Base-by-base conservation (phyloP, 139 green algal genomes). In the Chlamydomonas urium region DNA sequence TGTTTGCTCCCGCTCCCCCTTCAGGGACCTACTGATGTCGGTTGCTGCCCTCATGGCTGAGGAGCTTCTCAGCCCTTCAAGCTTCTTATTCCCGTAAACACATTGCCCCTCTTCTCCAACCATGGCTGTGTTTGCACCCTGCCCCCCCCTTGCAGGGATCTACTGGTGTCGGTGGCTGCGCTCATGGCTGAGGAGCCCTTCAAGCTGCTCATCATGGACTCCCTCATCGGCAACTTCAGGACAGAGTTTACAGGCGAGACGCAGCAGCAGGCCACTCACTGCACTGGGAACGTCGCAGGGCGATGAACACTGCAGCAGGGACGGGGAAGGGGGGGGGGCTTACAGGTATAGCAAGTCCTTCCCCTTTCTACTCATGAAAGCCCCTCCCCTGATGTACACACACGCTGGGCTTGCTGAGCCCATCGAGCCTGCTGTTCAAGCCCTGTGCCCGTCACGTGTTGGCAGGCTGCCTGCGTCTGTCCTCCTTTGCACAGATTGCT, bases 191-290 rank as follows among this genome's bases (percentile, higher is more conserved):
- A 85, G 53, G 76, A 94, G 83, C 86, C 73, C 2, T 97, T 96
- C 85, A 85, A 83, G 66, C 76, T 96, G 61, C 79, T 95, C 38
- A 86, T 97, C 47, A 85, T 98, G 57, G 94, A 98, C 83, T 87
- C 65, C 45, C 87, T 98, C 63, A 97, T 86, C 17, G 83, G 81
- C 19, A 84, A 91, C 71, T 90, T 97, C 79, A 78, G 93, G 2
- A 79, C 82, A 8, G 93, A 99, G 77, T 99, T 67, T 67, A 6
- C 21, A 42, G 60, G 60, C 42, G 53, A 62, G 53, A 50, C 8
- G 14, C 14, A 50, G 14, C 14, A 50, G n/a, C n/a, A n/a, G n/a
- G n/a, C n/a, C n/a, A n/a, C n/a, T n/a, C n/a, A n/a, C n/a, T n/a
- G n/a, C n/a, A n/a, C n/a, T n/a, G n/a, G n/a, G n/a, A n/a, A n/a